Percentiles rank a stretch among this genome's conserved stretches.
These are phyloP conservation scores for Epichloe baconii DNA, from an alignment of 2,329 filamentous ascomycete genomes.

Conservation along the genomic window DNA sequence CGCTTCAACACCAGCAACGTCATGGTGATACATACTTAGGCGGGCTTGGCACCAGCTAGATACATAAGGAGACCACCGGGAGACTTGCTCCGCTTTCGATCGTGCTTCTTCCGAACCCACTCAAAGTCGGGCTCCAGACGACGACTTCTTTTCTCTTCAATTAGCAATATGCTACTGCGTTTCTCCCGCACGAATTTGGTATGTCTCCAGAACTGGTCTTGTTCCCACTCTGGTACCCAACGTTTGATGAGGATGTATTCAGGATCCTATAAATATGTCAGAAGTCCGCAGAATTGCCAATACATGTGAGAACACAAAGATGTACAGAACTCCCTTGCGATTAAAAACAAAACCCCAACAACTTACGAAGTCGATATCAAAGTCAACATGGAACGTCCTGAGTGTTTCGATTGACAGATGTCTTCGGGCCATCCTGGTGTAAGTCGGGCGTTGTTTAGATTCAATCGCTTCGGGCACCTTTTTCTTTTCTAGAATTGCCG, in stretches of 20 bases:
- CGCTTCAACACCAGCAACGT: too few species aligned
- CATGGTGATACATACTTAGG: background rate
- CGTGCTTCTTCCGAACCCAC: conserved; percentile 43
- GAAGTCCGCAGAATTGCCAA: background rate
- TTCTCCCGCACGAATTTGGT: conserved; percentile 51
- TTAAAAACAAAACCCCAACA: too few species aligned
- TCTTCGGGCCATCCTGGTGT: conserved; percentile 49
- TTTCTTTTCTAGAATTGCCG: conserved; percentile 45
- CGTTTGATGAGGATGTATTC: conserved; percentile 62
- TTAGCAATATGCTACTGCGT: conserved; percentile 31
- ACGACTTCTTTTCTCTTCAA: conserved; percentile 32
- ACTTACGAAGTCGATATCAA: conserved; percentile 42
- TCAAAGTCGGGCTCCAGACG: conserved; percentile 36
- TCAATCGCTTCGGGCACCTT: conserved; percentile 26
- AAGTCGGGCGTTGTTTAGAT: conserved; percentile 33
- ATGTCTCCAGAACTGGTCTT: conserved; percentile 60
- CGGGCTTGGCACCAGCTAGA: conserved; percentile 31
- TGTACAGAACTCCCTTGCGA: too few species aligned
- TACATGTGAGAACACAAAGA: too few species aligned
- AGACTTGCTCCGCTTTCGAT: conserved; percentile 42
- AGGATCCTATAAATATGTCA: conserved; percentile 34
- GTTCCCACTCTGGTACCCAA: conserved; percentile 59
- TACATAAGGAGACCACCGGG: conserved; percentile 41
- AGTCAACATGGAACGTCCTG: conserved; percentile 41
- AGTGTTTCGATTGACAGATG: conserved; percentile 52